Percentiles rank a stretch among this genome's conserved stretches.
Evolutionary conservation across 345 rosid species (phyloP).

Genomic region (Turritis glabra): DNA sequence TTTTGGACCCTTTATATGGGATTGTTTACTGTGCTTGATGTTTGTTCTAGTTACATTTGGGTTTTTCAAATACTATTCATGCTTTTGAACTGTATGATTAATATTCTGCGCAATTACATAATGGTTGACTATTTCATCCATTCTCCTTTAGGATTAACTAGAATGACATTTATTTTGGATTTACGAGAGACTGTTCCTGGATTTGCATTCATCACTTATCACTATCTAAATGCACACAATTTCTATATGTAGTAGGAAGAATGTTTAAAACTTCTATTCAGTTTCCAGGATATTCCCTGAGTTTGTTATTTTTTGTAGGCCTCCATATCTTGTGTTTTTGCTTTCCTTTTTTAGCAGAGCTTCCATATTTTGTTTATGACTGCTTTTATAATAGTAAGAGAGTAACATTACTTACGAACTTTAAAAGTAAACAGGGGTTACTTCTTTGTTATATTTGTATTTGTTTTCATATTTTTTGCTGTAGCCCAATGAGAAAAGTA

Average conservation of each 20-base stretch:
- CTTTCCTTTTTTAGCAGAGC: neutral
- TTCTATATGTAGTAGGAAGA: neutral
- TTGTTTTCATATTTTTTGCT: neutral
- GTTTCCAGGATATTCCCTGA: neutral
- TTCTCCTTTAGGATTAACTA: constrained; percentile 1
- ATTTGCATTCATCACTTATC: constrained; percentile 1
- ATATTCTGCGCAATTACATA: neutral
- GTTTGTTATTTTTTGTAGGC: neutral
- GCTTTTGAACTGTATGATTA: constrained; percentile 12
- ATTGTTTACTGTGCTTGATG: constrained; percentile 14
- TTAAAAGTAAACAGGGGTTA: neutral
- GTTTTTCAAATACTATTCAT: neutral
- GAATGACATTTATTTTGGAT: neutral
- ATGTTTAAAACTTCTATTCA: neutral
- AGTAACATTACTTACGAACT: neutral
- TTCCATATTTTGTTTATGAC: neutral
- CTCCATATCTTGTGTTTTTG: neutral
- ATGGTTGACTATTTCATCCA: constrained; percentile 1
- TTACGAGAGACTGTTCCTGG: constrained; percentile 8
- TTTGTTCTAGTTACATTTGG: constrained; percentile 4
- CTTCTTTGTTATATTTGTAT: constrained; percentile 6
- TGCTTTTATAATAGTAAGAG: neutral
- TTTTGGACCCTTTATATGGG: constrained; percentile 12
- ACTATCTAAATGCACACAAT: neutral
- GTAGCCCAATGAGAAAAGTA: neutral